A percentile compares a stretch with the other conserved stretches of the same genome.
Evolutionary conservation across 192 early-diverging fungal species (phyloP).

Genomic region (Obelidium mucronatum): DNA sequence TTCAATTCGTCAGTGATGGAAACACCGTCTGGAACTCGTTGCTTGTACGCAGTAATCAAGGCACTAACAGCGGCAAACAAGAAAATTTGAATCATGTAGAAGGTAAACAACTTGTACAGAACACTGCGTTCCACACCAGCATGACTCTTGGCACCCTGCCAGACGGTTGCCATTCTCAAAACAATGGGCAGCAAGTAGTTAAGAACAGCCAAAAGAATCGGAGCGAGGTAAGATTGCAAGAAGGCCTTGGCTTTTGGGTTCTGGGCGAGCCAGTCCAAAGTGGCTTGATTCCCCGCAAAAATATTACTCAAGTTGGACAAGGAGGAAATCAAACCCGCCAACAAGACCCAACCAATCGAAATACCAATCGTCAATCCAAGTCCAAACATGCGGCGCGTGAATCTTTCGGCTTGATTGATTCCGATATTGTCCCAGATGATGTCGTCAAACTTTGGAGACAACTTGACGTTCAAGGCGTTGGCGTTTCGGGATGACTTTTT

Average conservation of each 20-base stretch:
- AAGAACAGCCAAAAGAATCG: constrained; percentile 42
- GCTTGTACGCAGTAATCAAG: constrained; percentile 23
- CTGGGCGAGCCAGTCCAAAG: constrained; percentile 34
- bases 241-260: constrained; percentile 28
- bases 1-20: constrained; percentile 37
- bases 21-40: not conserved
- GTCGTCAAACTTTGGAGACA: constrained; percentile 52
- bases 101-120: constrained; percentile 54
- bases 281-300: constrained; percentile 5
- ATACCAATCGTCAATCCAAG: constrained; percentile 41
- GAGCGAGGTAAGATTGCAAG: constrained; percentile 42
- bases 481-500: constrained; percentile 12
- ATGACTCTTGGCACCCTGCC: constrained; percentile 45
- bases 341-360: constrained; percentile 40
- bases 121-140: constrained; percentile 52
- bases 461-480: constrained; percentile 32
- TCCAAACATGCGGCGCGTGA: constrained; percentile 44
- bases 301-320: constrained; percentile 30
- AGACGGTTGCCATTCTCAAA: constrained; percentile 42
- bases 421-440: constrained; percentile 62
- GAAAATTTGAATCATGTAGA: constrained; percentile 39
- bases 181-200: constrained; percentile 47
- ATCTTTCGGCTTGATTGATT: constrained; percentile 22
- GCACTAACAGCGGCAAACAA: constrained; percentile 24
- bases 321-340: constrained; percentile 38